Evolutionary conservation across 1,284 basidiomycete genomes (phyloP).

Genomic region (Leccinum ponderosum): DNA sequence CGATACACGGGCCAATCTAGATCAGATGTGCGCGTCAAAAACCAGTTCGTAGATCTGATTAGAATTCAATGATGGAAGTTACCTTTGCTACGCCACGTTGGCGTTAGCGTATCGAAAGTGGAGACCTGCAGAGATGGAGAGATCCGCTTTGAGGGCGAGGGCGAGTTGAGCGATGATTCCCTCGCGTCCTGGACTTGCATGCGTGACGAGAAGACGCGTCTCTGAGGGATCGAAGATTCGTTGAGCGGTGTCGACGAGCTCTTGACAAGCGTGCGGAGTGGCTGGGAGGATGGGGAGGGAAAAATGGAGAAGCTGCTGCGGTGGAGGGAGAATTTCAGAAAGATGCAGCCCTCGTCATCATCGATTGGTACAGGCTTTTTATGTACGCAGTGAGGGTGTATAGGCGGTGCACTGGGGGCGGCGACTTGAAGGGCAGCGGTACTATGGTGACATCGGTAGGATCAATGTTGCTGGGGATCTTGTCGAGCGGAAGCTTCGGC

Average conservation of each 20-base stretch:
- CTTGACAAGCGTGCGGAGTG: conserved; percentile 57
- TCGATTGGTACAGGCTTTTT: conserved; percentile 52
- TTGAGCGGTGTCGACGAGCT: conserved; percentile 94
- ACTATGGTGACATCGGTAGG: no score
- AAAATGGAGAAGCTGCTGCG: conserved; percentile 38
- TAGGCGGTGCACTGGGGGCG: conserved; percentile 41
- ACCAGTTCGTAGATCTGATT: conserved; percentile 9
- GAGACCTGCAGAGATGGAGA: conserved; percentile 92
- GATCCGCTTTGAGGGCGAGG: conserved; percentile 87
- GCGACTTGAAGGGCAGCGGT: conserved; percentile 43
- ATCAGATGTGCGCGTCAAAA: conserved; percentile 13
- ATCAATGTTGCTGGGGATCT: no score
- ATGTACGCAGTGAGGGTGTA: conserved; percentile 34
- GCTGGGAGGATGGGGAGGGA: conserved; percentile 45
- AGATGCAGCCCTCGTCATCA: conserved; percentile 56
- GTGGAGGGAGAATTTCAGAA: conserved; percentile 50
- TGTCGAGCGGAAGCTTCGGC: neutral
- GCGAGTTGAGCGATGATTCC: conserved; percentile 92
- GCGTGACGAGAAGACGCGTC: conserved; percentile 91
- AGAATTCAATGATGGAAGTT: conserved; percentile 38
- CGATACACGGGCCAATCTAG: conserved; percentile 54
- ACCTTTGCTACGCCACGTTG: conserved; percentile 50
- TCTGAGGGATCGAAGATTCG: conserved; percentile 92
- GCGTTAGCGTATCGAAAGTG: conserved; percentile 96
- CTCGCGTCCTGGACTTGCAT: conserved; percentile 91